phyloP scores from a whole-genome alignment of 2,329 filamentous ascomycete genomes.

The Fusarium mundagurra region DNA sequence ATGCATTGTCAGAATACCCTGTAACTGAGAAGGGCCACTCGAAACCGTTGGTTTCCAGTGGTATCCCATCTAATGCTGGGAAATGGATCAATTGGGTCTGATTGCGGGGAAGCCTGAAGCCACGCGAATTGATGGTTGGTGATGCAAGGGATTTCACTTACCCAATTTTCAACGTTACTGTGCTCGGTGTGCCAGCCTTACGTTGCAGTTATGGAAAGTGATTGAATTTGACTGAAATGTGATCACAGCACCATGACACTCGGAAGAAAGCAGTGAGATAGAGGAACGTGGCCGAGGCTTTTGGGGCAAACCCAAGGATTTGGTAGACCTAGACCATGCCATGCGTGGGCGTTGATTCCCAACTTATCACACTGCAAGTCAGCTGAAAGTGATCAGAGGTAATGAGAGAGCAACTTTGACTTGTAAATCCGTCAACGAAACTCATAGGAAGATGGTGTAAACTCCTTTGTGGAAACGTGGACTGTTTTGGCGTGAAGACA shows the following conservation, averaged over 20 bases:
- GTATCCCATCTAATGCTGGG: not conserved
- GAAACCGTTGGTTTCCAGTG: not conserved
- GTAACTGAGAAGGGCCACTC: not conserved
- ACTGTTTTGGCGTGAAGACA: not conserved
- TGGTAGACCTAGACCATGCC: not conserved
- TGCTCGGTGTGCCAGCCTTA: not conserved
- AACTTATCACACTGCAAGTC: slow-evolving; percentile 17
- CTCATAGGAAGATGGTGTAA: not conserved
- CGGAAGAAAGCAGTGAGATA: not conserved
- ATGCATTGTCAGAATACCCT: slow-evolving; percentile 3
- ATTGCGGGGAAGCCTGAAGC: slow-evolving; percentile 28
- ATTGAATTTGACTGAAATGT: slow-evolving; percentile 14
- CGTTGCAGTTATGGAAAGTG: not conserved
- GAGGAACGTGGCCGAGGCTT: not conserved
- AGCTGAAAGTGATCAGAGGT: slow-evolving; percentile 3
- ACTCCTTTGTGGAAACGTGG: not conserved
- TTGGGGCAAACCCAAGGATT: not conserved
- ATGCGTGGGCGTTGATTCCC: not conserved
- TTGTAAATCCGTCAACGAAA: not conserved
- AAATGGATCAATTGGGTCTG: not conserved
- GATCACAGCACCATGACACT: not conserved
- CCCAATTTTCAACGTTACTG: slow-evolving; percentile 1
- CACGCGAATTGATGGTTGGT: slow-evolving; percentile 20
- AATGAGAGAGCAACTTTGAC: not conserved
- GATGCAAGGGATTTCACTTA: slow-evolving; percentile 10